Conservation (phyloP, 345 rosid genomes). For the Bruguiera gymnorhiza region DNA sequence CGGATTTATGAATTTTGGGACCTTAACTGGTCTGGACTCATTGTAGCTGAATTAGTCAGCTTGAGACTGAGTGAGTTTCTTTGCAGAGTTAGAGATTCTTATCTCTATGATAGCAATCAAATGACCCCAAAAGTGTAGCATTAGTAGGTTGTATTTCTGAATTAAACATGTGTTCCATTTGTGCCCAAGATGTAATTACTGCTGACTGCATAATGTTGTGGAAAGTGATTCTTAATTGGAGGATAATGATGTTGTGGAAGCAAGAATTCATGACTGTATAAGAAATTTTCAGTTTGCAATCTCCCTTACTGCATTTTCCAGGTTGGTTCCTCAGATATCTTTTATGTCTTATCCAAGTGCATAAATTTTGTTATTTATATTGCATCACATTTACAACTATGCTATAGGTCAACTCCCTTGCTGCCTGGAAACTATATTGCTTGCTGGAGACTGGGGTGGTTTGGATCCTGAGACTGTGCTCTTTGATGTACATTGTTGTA, state of each 20-base stretch:
- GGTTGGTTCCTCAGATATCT: constrained; percentile 32
- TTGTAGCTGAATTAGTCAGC: no score
- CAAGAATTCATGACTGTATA: constrained; percentile 82
- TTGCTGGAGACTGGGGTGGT: constrained; percentile 82
- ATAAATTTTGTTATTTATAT: not conserved
- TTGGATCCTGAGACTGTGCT: constrained; percentile 80
- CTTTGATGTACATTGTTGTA: constrained; percentile 92
- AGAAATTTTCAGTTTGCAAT: constrained; percentile 51
- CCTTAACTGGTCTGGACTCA: no score
- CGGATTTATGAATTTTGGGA: no score
- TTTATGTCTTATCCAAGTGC: not conserved
- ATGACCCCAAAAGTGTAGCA: no score
- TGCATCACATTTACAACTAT: not conserved
- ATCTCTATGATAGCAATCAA: no score
- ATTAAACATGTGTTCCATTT: no score
- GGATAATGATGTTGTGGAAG: constrained; percentile 40
- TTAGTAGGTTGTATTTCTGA: no score
- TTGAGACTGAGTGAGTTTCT: no score
- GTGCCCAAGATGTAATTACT: no score
- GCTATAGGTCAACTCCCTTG: constrained; percentile 76
- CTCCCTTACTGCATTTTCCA: constrained; percentile 88
- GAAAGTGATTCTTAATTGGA: constrained; percentile 34
- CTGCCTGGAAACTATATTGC: constrained; percentile 85
- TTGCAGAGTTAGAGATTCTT: no score
- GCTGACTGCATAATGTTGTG: constrained; percentile 33